Evolutionary conservation across 345 rosid genomes (phyloP).

Genomic region (Eucalyptus guilfoylei): DNA sequence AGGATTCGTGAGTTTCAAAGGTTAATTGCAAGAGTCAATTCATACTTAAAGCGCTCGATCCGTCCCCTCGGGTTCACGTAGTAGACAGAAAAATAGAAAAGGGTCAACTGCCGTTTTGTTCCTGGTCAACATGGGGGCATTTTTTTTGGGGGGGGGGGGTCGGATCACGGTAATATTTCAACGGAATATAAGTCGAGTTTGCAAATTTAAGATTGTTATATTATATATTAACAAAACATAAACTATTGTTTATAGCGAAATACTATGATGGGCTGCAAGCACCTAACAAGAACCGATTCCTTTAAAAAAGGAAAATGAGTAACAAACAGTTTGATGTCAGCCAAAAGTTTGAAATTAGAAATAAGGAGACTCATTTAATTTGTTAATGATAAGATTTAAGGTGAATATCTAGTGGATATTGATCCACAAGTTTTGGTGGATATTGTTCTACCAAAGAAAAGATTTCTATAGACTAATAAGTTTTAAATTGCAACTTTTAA

Average conservation of each 20-base stretch:
- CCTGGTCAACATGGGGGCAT: not conserved
- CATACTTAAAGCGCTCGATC: not conserved
- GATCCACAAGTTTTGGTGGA: not conserved
- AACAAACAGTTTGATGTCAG: not conserved
- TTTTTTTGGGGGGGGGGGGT: no score
- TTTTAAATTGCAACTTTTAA: no score
- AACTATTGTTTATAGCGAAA: no score
- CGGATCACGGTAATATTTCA: no score
- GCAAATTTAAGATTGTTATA: not conserved
- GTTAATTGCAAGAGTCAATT: not conserved
- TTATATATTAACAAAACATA: no score
- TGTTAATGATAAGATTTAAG: not conserved
- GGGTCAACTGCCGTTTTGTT: not conserved
- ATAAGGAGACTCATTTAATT: not conserved
- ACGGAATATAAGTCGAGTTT: not conserved
- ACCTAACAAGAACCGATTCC: not conserved
- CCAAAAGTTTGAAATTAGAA: not conserved
- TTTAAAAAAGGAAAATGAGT: not conserved
- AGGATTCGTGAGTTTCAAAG: not conserved
- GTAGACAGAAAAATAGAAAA: not conserved
- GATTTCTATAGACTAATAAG: not conserved
- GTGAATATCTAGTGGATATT: not conserved
- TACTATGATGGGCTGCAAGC: not conserved
- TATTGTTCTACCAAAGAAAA: not conserved
- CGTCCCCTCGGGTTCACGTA: not conserved